Percentiles rank a stretch among this genome's conserved stretches.
Evolutionary conservation across 1,284 basidiomycete species (phyloP).

Genomic region (Irpex lacteus): DNA sequence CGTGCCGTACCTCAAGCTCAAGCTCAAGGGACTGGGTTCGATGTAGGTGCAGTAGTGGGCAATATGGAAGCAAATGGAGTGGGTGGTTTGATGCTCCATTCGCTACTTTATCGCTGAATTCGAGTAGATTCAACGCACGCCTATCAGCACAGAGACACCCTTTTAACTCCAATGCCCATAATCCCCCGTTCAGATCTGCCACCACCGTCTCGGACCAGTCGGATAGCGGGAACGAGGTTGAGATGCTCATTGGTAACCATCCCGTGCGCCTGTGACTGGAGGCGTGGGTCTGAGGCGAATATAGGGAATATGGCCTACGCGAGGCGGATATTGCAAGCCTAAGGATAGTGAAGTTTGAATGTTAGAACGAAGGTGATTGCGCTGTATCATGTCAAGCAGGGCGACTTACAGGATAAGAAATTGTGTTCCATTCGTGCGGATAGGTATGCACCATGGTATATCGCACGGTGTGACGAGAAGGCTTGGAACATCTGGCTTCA

Average conservation of each 20-base stretch:
- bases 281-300: neutral
- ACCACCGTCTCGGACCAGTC: slow-evolving; percentile 55
- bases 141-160: slow-evolving; percentile 46
- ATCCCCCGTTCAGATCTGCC: slow-evolving; percentile 46
- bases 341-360: too few species aligned
- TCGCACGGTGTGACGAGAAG: too few species aligned
- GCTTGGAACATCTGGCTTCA: too few species aligned
- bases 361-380: too few species aligned
- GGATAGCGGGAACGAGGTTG: slow-evolving; percentile 66
- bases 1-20: neutral
- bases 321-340: too few species aligned
- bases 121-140: slow-evolving; percentile 69
- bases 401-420: too few species aligned
- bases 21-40: slow-evolving; percentile 26
- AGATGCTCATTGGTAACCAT: slow-evolving; percentile 46
- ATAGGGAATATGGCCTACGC: too few species aligned
- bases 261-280: slow-evolving; percentile 14
- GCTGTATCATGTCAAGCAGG: too few species aligned
- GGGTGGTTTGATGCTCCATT: slow-evolving; percentile 15
- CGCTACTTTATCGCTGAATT: neutral
- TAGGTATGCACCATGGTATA: too few species aligned
- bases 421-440: too few species aligned
- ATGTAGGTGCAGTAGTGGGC: slow-evolving; percentile 58
- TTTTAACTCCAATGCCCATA: slow-evolving; percentile 31
- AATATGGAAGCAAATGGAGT: slow-evolving; percentile 73